These are phyloP conservation scores for Heliamphora exappendiculata DNA, from an alignment of 148 eudicot species.

Conservation along the genomic window DNA sequence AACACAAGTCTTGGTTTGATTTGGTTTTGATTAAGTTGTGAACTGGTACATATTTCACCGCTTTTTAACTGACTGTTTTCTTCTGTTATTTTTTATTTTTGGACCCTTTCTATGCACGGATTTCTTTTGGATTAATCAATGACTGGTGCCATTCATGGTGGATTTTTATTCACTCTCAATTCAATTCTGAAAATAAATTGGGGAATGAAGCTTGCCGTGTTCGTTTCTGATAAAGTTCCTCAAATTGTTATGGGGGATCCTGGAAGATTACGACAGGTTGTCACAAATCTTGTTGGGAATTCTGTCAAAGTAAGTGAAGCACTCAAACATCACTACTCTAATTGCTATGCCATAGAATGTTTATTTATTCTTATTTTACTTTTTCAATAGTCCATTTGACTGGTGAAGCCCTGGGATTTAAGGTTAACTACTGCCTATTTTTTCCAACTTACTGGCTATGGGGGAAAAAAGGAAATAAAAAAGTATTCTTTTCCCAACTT, in stretches of 20 bases:
- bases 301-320: constrained; percentile 56
- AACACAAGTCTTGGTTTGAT: not conserved
- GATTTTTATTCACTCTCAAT: constrained; percentile 2
- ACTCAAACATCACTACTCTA: not conserved
- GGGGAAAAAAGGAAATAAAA: not conserved
- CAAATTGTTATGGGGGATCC: constrained; percentile 65
- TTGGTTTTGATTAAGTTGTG: not conserved
- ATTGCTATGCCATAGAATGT: not conserved
- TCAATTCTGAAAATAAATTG: constrained; percentile 12
- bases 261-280: constrained; percentile 63
- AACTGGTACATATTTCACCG: not conserved
- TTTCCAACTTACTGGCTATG: not conserved
- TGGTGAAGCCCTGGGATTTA: not conserved
- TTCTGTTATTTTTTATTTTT: not conserved
- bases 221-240: constrained; percentile 64
- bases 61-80: not conserved
- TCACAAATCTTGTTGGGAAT: constrained; percentile 67
- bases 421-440: not conserved
- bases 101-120: not conserved
- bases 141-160: not conserved
- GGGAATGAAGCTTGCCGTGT: constrained; percentile 50
- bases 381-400: not conserved
- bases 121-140: constrained; percentile 4
- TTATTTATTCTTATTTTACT: not conserved
- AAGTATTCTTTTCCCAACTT: not conserved